Evolutionary conservation across 2,329 filamentous ascomycete genomes (phyloP).

Genomic region (Chlorencoelia australis): DNA sequence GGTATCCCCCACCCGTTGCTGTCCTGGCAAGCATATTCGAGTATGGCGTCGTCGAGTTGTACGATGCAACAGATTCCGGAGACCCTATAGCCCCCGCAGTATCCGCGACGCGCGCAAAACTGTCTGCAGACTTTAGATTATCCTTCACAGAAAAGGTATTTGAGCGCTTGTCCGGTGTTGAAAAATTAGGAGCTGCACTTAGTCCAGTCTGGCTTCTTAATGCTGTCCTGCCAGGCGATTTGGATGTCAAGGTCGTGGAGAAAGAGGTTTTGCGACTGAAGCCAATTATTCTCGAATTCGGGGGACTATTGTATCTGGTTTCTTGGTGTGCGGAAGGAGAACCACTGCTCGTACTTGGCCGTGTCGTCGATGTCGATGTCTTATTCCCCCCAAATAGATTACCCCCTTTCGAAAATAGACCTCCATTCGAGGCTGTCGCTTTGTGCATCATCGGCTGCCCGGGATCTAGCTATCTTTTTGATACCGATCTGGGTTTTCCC

Average conservation of each 20-base stretch:
- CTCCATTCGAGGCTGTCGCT: conserved; percentile 9
- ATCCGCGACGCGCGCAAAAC: conserved; percentile 14
- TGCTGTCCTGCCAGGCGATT: no score
- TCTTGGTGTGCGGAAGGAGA: conserved; percentile 15
- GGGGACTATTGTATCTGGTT: conserved; percentile 10
- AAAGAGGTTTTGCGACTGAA: conserved; percentile 46
- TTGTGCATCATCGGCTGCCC: conserved; percentile 14
- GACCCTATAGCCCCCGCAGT: no score
- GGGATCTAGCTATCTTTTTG: no score
- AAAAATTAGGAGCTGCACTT: no score
- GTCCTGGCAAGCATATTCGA: conserved; percentile 25
- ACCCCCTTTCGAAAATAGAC: conserved; percentile 11
- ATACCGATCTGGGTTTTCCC: no score
- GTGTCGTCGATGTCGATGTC: conserved; percentile 18
- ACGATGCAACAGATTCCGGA: conserved; percentile 17
- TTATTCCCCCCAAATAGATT: conserved; percentile 20
- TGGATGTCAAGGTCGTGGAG: conserved; percentile 25
- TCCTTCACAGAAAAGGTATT: no score
- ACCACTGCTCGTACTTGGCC: conserved; percentile 22
- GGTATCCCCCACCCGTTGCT: conserved; percentile 17
- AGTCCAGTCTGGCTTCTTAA: no score
- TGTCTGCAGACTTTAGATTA: conserved; percentile 15
- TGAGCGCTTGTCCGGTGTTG: neutral
- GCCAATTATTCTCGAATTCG: conserved; percentile 33
- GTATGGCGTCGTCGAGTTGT: conserved; percentile 21